Evolutionary conservation across 768 basidiomycete genomes (phyloP).

Genomic region (Panaeolus papilionaceus): DNA sequence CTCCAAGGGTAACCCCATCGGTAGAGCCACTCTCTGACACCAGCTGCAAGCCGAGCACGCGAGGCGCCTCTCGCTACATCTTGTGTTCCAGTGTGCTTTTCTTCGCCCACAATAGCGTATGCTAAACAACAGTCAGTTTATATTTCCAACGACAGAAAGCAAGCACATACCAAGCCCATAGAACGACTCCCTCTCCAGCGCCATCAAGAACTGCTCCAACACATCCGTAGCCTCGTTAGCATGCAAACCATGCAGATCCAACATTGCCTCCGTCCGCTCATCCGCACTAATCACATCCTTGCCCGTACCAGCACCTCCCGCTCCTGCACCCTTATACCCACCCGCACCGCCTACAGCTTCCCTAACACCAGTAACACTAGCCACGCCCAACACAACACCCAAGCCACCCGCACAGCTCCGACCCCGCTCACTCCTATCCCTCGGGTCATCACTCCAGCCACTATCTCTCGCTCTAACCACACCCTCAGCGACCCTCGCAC

Average conservation of each 20-base stretch:
- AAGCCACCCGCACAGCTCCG: constrained; percentile 80
- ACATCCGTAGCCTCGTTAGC: constrained; percentile 93
- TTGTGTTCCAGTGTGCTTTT: constrained; percentile 95
- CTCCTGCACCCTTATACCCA: constrained; percentile 33
- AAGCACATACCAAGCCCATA: constrained; percentile 75
- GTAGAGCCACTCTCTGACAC: constrained; percentile 90
- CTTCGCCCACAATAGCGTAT: constrained; percentile 92
- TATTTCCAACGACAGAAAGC: constrained; percentile 1
- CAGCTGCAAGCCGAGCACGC: constrained; percentile 81
- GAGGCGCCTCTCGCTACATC: constrained; percentile 83
- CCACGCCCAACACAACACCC: constrained; percentile 90
- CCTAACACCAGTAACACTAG: constrained; percentile 41
- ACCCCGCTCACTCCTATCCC: constrained; percentile 78
- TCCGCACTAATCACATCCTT: constrained; percentile 71
- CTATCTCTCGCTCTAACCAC: constrained; percentile 75
- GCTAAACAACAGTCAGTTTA: constrained; percentile 47
- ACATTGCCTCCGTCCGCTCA: constrained; percentile 86
- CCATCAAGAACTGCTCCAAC: constrained; percentile 85
- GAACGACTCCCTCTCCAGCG: constrained; percentile 89
- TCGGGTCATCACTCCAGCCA: constrained; percentile 83
- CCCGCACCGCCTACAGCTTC: not conserved
- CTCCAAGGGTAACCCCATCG: constrained; percentile 97
- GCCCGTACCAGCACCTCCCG: constrained; percentile 51
- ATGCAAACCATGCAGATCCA: constrained; percentile 95
- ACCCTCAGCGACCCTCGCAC: constrained; percentile 75